Evolutionary conservation across 352 stramenopile genomes (phyloP).

Genomic region (Phytophthora pisi): DNA sequence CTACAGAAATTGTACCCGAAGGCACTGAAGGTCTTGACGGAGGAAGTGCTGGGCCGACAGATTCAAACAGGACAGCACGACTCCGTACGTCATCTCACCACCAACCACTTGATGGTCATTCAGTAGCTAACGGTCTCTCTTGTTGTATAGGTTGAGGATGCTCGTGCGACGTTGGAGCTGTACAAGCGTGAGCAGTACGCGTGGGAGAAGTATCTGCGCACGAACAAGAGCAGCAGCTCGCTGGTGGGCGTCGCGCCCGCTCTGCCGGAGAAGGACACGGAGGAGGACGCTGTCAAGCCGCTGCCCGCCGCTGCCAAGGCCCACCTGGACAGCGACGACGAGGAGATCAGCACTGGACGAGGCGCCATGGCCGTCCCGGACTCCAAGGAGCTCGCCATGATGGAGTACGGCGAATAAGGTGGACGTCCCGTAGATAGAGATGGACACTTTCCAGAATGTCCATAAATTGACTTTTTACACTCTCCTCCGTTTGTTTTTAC

Average conservation of each 20-base stretch:
- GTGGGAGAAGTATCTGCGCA: slow-evolving; percentile 87
- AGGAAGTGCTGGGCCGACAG: slow-evolving; percentile 66
- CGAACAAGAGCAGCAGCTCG: slow-evolving; percentile 55
- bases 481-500: slow-evolving; percentile 2
- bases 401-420: slow-evolving; percentile 78
- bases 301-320: slow-evolving; percentile 36
- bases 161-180: slow-evolving; percentile 70
- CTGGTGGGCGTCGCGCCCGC: slow-evolving; percentile 60
- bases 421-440: slow-evolving; percentile 26
- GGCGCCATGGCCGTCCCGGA: slow-evolving; percentile 48
- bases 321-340: slow-evolving; percentile 47
- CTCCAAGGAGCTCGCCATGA: slow-evolving; percentile 68
- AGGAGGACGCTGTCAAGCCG: slow-evolving; percentile 19
- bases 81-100: slow-evolving; percentile 52
- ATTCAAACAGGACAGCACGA: slow-evolving; percentile 89
- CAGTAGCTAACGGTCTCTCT: not conserved
- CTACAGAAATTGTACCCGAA: slow-evolving; percentile 86
- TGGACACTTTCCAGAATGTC: slow-evolving; percentile 14
- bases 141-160: slow-evolving; percentile 72
- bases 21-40: slow-evolving; percentile 75
- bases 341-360: slow-evolving; percentile 20
- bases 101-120: not conserved
- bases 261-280: slow-evolving; percentile 40
- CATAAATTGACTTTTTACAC: slow-evolving; percentile 29
- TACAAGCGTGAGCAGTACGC: slow-evolving; percentile 87